Evolutionary conservation across 2,329 filamentous ascomycete genomes (phyloP).

Genomic region (Camillea tinctor): DNA sequence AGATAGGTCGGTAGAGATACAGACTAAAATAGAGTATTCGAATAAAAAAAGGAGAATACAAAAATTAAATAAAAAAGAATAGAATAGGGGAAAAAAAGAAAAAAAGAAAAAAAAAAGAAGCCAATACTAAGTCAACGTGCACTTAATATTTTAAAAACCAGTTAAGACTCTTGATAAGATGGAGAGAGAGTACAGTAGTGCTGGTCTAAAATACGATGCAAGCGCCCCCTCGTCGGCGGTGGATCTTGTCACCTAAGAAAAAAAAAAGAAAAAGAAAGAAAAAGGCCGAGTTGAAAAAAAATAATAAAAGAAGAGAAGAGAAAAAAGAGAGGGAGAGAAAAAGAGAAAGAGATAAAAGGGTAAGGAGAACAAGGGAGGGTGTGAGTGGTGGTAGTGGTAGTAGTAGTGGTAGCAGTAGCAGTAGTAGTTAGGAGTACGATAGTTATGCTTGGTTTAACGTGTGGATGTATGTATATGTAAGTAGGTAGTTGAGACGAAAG

Average conservation of each 20-base stretch:
- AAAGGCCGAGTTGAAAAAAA: not conserved
- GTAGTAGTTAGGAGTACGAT: not conserved
- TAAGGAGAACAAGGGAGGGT: not conserved
- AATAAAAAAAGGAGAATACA: too few relatives aligned
- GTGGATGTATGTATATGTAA: not conserved
- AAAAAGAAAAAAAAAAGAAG: not conserved
- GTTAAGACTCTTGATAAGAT: slow-evolving; percentile 2
- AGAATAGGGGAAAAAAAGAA: too few relatives aligned
- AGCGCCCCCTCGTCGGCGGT: not conserved
- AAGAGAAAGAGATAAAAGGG: not conserved
- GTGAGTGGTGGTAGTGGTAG: not conserved
- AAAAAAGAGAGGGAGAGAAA: not conserved
- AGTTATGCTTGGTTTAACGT: not conserved
- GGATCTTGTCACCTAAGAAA: not conserved
- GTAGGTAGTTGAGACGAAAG: not conserved
- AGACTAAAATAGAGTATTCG: too few relatives aligned
- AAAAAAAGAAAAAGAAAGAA: not conserved
- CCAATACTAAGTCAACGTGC: not conserved
- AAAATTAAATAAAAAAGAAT: too few relatives aligned
- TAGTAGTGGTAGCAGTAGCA: not conserved
- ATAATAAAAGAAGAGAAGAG: not conserved
- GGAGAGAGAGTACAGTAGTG: slow-evolving; percentile 2
- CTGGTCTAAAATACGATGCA: slow-evolving; percentile 1
- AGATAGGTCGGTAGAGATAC: not conserved
- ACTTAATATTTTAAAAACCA: not conserved